phyloP scores from a whole-genome alignment of 345 rosid species.

The Eucalyptus polyanthemos region DNA sequence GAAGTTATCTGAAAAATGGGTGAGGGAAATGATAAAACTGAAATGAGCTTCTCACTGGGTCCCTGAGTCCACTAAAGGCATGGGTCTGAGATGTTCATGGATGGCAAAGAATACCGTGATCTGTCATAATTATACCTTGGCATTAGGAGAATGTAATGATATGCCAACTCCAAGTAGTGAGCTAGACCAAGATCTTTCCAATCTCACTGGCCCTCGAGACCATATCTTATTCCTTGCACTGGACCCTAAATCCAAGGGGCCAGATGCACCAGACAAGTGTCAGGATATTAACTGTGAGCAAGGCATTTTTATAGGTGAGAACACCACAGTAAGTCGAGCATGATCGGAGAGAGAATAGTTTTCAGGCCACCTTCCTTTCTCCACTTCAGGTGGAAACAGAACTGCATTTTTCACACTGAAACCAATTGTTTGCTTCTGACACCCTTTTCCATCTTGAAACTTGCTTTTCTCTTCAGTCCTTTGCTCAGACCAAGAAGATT shows the following conservation, averaged over 20 bases:
- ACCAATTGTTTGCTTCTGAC: conserved; percentile 54
- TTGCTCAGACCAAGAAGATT: conserved; percentile 37
- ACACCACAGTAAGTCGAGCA: conserved; percentile 75
- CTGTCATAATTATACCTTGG: background rate
- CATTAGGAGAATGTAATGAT: background rate
- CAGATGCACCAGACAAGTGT: background rate
- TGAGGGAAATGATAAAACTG: background rate
- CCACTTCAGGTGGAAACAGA: conserved; percentile 81
- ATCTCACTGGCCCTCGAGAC: background rate
- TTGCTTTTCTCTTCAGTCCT: conserved; percentile 14
- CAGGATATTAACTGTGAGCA: conserved; percentile 10
- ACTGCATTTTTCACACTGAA: conserved; percentile 64
- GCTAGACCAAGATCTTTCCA: background rate
- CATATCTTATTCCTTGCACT: background rate
- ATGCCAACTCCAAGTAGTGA: background rate
- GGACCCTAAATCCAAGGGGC: background rate
- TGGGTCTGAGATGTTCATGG: background rate
- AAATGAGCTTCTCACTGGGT: background rate
- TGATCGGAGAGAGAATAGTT: conserved; percentile 82
- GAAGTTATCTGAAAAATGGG: background rate
- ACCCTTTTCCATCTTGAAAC: conserved; percentile 4
- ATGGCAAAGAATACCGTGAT: background rate
- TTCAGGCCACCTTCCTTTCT: conserved; percentile 90
- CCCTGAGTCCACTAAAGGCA: background rate
- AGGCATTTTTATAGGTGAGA: conserved; percentile 65